phyloP scores from a whole-genome alignment of 257 asterid genomes.

The Thymus quinquecostatus region DNA sequence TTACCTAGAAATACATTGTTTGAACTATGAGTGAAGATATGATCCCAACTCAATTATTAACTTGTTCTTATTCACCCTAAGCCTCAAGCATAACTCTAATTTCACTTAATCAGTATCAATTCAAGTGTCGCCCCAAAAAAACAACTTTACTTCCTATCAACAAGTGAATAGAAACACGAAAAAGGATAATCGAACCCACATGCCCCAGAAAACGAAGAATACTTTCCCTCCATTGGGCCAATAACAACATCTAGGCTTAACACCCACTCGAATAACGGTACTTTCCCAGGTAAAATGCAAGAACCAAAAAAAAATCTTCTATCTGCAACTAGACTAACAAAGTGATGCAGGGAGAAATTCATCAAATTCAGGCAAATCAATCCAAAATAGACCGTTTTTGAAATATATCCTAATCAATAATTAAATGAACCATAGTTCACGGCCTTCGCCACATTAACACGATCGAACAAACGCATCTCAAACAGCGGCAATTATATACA shows the following conservation, averaged over 20 bases:
- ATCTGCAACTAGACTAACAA: not conserved
- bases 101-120: not conserved
- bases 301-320: not conserved
- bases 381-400: not conserved
- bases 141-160: not conserved
- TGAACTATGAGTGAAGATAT: not conserved
- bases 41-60: not conserved
- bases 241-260: not conserved
- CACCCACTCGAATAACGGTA: not conserved
- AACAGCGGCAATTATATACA: not conserved
- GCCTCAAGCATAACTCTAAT: not conserved
- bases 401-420: not conserved
- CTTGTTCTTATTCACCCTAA: not conserved
- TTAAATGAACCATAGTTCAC: not conserved
- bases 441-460: not conserved
- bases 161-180: not conserved
- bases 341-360: not conserved
- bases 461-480: not conserved
- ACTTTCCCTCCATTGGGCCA: constrained; percentile 1
- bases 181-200: not conserved
- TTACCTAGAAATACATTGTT: not conserved
- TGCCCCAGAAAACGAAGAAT: not conserved
- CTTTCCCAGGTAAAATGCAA: not conserved
- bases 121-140: not conserved
- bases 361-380: not conserved